phyloP scores from a whole-genome alignment of 495 filamentous ascomycete species.

The Xylaria palmicola region DNA sequence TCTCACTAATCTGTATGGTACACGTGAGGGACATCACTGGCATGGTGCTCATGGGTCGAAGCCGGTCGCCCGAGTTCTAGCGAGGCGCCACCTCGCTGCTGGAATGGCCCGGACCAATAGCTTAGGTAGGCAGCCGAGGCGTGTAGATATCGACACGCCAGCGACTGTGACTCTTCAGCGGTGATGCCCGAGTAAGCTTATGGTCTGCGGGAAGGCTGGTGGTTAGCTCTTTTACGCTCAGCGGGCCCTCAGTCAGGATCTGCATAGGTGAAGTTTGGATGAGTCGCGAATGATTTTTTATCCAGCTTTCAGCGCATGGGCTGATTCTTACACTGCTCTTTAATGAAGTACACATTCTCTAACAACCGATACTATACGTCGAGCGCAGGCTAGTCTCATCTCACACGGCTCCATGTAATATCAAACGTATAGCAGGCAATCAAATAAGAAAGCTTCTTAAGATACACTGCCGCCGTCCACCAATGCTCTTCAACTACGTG shows the following conservation, averaged over 20 bases:
- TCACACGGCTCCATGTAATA: not conserved
- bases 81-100: not conserved
- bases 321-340: not conserved
- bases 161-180: not conserved
- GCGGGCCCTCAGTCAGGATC: not conserved
- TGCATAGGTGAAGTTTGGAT: not conserved
- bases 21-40: not conserved
- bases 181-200: not conserved
- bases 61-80: not conserved
- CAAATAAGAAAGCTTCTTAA: too few relatives aligned
- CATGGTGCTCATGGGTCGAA: not conserved
- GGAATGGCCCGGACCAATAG: not conserved
- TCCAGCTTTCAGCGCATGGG: too few relatives aligned
- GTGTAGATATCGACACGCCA: not conserved
- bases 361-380: too few relatives aligned
- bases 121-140: not conserved
- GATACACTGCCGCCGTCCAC: too few relatives aligned
- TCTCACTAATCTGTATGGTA: not conserved
- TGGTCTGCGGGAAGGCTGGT: not conserved
- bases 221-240: not conserved
- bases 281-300: not conserved
- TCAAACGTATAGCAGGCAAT: too few relatives aligned
- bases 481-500: too few relatives aligned
- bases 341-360: not conserved
- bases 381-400: too few relatives aligned